Evolutionary conservation across 257 asterid species (phyloP).

Genomic region (Salvia miltiorrhiza): DNA sequence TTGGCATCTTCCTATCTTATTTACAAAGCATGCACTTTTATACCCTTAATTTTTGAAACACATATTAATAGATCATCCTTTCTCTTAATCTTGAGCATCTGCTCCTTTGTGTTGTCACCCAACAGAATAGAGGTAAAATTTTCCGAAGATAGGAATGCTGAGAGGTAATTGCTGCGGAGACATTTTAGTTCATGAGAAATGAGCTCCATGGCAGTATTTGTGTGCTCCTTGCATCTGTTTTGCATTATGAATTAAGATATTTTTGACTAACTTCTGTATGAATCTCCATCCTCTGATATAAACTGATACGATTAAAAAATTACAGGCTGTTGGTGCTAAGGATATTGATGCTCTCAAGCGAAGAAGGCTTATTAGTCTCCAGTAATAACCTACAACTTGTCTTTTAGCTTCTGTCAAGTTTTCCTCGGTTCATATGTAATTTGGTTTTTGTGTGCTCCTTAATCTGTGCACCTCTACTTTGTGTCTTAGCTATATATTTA

Average conservation of each 20-base stretch:
- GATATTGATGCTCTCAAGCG: slow-evolving; percentile 78
- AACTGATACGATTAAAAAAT: slow-evolving; percentile 11
- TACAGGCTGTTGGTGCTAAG: slow-evolving; percentile 60
- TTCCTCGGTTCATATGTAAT: background rate
- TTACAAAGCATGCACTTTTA: background rate
- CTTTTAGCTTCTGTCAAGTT: background rate
- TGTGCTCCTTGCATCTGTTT: slow-evolving; percentile 11
- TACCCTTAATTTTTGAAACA: background rate
- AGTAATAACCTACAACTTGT: slow-evolving; percentile 43
- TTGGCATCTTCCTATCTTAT: background rate
- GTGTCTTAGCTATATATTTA: slow-evolving; percentile 10
- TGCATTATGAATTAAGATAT: background rate
- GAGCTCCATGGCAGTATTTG: slow-evolving; percentile 5
- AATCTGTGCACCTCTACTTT: background rate
- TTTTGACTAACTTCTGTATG: background rate
- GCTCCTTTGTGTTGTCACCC: background rate
- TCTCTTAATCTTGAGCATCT: background rate
- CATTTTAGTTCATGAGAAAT: background rate
- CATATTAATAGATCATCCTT: background rate
- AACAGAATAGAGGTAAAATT: slow-evolving; percentile 2
- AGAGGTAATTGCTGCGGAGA: background rate
- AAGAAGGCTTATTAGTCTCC: slow-evolving; percentile 72
- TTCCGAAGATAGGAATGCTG: background rate
- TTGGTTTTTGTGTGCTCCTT: background rate
- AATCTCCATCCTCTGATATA: background rate